Evolutionary conservation across 768 basidiomycete genomes (phyloP).

Genomic region (Tylopilus subfusipes): DNA sequence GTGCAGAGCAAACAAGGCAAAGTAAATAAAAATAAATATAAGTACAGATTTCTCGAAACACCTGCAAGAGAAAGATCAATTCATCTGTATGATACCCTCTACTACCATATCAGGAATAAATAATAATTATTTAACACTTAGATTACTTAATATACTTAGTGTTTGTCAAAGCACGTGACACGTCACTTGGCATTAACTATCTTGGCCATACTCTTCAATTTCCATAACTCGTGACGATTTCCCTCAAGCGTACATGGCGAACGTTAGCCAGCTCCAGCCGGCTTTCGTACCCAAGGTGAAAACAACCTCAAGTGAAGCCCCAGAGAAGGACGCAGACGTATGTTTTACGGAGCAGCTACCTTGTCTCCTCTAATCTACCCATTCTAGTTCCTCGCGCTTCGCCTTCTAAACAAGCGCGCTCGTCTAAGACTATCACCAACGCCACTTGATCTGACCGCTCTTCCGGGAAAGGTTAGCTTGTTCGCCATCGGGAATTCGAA

Average conservation of each 20-base stretch:
- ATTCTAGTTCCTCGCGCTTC: conserved; percentile 37
- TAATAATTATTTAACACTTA: neutral
- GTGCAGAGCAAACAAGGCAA: no score
- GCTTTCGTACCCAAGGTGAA: conserved; percentile 22
- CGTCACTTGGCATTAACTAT: neutral
- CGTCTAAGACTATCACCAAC: conserved; percentile 61
- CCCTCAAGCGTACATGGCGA: conserved; percentile 20
- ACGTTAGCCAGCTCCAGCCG: conserved; percentile 33
- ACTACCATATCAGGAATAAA: no score
- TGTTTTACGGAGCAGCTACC: neutral
- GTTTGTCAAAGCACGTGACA: neutral
- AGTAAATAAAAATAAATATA: no score
- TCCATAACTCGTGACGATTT: neutral
- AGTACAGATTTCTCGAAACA: no score
- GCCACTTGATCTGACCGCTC: conserved; percentile 40
- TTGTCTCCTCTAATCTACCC: conserved; percentile 3
- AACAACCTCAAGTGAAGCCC: conserved; percentile 21
- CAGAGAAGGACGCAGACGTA: conserved; percentile 33
- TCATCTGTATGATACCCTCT: no score
- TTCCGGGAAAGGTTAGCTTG: conserved; percentile 46
- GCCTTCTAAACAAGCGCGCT: conserved; percentile 53
- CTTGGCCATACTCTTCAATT: neutral
- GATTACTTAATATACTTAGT: neutral
- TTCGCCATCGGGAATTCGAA: conserved; percentile 57
- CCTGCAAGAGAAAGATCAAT: no score